A percentile compares a stretch with the other conserved stretches of the same genome.
Conservation (phyloP, 2,329 filamentous ascomycete species). For the Plectosphaerella plurivora region DNA sequence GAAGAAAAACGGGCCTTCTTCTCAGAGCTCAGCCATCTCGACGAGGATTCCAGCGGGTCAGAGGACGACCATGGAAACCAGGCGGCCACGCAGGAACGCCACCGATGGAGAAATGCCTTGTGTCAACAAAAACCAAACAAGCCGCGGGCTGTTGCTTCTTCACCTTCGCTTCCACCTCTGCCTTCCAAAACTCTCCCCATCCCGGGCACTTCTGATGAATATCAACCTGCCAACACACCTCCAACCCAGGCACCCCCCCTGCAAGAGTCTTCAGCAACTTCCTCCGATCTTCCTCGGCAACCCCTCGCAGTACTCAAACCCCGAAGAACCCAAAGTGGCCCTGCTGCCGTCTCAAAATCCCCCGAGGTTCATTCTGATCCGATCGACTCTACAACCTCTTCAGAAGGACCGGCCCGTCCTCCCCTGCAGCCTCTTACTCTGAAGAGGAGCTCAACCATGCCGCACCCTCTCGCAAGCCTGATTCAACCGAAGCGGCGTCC, state of each 20-base stretch:
- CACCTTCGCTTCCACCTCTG: not conserved
- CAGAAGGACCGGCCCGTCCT: slow-evolving; percentile 8
- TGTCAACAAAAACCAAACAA: slow-evolving; percentile 9
- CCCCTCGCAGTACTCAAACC: slow-evolving; percentile 5
- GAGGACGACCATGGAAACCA: slow-evolving; percentile 24
- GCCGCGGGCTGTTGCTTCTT: slow-evolving; percentile 14
- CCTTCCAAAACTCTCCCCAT: not conserved
- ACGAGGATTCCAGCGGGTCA: slow-evolving; percentile 13
- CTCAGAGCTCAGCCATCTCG: slow-evolving; percentile 27
- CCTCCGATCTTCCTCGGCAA: slow-evolving; percentile 5
- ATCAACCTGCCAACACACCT: too few species aligned
- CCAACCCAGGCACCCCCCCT: not conserved
- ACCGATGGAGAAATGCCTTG: slow-evolving; percentile 15
- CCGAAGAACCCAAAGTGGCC: not conserved
- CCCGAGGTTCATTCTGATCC: not conserved
- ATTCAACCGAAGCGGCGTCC: slow-evolving; percentile 1
- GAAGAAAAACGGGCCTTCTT: slow-evolving; percentile 44
- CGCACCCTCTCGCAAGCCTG: slow-evolving; percentile 16
- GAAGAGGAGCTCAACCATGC: slow-evolving; percentile 21
- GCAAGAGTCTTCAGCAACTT: slow-evolving; percentile 1
- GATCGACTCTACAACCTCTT: slow-evolving; percentile 10
- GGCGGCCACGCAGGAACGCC: slow-evolving; percentile 26
- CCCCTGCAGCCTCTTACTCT: slow-evolving; percentile 6
- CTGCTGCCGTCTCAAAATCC: not conserved
- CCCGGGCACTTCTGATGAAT: too few species aligned